phyloP scores from a whole-genome alignment of 306 rosid species.

The Pterocarpus macrocarpus region DNA sequence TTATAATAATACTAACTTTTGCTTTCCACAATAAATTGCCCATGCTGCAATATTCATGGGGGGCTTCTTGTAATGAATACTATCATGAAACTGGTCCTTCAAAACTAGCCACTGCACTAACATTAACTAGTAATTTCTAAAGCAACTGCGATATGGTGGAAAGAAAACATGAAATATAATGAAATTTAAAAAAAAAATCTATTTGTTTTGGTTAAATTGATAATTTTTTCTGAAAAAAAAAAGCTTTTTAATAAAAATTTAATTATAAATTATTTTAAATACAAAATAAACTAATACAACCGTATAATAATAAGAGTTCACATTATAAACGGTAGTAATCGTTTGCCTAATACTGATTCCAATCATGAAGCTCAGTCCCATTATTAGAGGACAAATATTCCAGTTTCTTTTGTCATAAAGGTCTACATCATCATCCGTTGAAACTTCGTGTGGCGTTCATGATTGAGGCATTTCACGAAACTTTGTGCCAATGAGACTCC shows the following conservation, averaged over 20 bases:
- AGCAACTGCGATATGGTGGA: neutral
- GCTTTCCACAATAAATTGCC: neutral
- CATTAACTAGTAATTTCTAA: neutral
- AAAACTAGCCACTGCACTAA: neutral
- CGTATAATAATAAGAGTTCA: neutral
- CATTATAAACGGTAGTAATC: neutral
- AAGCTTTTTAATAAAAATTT: no score
- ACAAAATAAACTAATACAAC: neutral
- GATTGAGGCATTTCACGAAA: conserved; percentile 16
- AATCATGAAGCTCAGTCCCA: conserved; percentile 6
- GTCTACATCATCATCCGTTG: conserved; percentile 15
- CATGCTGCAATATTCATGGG: neutral
- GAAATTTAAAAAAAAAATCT: no score
- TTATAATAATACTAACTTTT: neutral
- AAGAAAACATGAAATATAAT: no score
- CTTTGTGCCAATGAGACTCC: conserved; percentile 1
- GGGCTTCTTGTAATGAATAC: conserved; percentile 3
- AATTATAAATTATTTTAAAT: no score
- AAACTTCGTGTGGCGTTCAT: conserved; percentile 25
- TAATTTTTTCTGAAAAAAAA: no score
- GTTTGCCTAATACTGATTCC: conserved; percentile 5
- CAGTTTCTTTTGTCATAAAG: neutral
- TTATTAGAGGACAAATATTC: conserved; percentile 5
- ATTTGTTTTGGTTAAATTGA: no score
- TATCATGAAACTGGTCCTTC: neutral